Conservation (phyloP, 768 basidiomycete genomes). For the Psilocybe cubensis region DNA sequence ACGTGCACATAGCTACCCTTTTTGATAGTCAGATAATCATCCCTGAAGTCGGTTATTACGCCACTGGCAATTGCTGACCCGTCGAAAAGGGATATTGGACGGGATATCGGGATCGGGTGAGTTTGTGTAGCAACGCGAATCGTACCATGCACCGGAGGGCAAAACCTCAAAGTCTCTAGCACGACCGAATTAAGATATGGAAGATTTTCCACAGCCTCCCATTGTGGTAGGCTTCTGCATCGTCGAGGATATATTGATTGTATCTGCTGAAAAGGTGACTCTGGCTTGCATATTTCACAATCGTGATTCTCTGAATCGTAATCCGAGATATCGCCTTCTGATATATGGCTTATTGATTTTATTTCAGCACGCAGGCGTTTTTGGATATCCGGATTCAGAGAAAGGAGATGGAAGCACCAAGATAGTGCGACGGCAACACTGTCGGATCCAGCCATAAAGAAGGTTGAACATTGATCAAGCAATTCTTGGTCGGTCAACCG, state of each 20-base stretch:
- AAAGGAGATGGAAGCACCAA: conserved; percentile 62
- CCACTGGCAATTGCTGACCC: conserved; percentile 33
- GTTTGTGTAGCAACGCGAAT: conserved; percentile 58
- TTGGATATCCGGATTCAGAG: conserved; percentile 58
- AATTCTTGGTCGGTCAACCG: conserved; percentile 63
- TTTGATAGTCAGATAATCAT: conserved; percentile 41
- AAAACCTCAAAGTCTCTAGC: conserved; percentile 58
- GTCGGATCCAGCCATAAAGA: conserved; percentile 68
- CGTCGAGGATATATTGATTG: conserved; percentile 8
- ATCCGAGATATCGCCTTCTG: conserved; percentile 25
- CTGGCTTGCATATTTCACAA: conserved; percentile 16
- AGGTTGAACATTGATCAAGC: conserved; percentile 66
- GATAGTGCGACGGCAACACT: conserved; percentile 58
- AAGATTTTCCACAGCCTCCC: conserved; percentile 43
- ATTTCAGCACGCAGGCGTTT: conserved; percentile 57
- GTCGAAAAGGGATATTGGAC: conserved; percentile 44
- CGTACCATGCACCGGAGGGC: conserved; percentile 58
- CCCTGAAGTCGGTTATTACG: conserved; percentile 23
- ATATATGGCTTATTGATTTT: conserved; percentile 19
- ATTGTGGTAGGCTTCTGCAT: conserved; percentile 24
- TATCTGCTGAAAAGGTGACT: conserved; percentile 1
- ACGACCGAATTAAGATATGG: conserved; percentile 61
- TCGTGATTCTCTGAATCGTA: conserved; percentile 29
- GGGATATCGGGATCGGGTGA: conserved; percentile 56
- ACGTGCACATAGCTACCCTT: conserved; percentile 62